phyloP scores from a whole-genome alignment of 129 eudicot genomes.

The Escallonia rubra region DNA sequence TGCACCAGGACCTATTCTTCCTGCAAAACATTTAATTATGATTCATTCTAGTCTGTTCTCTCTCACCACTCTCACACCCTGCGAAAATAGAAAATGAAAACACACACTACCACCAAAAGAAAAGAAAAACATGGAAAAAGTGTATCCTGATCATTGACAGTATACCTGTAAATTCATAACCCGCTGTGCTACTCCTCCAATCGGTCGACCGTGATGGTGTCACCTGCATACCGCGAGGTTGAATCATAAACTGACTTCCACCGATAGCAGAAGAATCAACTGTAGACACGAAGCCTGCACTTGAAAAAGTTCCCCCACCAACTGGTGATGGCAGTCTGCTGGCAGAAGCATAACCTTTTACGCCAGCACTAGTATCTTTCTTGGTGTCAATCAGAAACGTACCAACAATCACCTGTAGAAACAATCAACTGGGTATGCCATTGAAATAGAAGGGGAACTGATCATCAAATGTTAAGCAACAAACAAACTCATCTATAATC shows the following conservation, averaged over 20 bases:
- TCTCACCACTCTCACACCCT: neutral
- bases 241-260: slow-evolving; percentile 58
- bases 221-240: slow-evolving; percentile 20
- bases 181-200: slow-evolving; percentile 45
- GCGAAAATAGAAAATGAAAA: neutral
- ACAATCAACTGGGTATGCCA: neutral
- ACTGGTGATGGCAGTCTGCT: slow-evolving; percentile 45
- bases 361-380: slow-evolving; percentile 29
- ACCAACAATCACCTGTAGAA: slow-evolving; percentile 55
- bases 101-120: neutral
- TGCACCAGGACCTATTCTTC: slow-evolving; percentile 43
- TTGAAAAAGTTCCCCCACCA: slow-evolving; percentile 38
- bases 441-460: neutral
- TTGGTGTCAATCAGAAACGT: slow-evolving; percentile 46
- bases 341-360: slow-evolving; percentile 39
- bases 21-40: slow-evolving; percentile 25
- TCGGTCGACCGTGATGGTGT: slow-evolving; percentile 31
- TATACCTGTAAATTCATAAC: slow-evolving; percentile 54
- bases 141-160: neutral
- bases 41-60: neutral
- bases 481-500: neutral
- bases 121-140: neutral
- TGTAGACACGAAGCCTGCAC: slow-evolving; percentile 46
- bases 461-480: neutral
- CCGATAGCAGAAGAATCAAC: slow-evolving; percentile 56